These are phyloP conservation scores for Kwoniella shivajii DNA, from an alignment of 1,284 basidiomycete genomes.

Conservation along the genomic window DNA sequence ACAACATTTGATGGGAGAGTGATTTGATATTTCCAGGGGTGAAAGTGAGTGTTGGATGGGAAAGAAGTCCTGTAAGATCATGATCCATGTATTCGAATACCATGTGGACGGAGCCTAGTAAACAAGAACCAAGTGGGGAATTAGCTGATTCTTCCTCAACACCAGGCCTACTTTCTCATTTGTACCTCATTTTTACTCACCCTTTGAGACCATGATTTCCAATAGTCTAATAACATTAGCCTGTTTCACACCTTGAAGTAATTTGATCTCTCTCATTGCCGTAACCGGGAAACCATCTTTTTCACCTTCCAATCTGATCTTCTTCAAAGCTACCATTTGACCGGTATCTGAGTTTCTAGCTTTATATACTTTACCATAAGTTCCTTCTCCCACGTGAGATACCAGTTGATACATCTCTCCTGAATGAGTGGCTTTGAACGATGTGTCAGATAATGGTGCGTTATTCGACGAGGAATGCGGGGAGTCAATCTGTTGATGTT, in stretches of 20 bases:
- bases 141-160: neutral
- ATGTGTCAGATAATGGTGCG: neutral
- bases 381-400: slow-evolving; percentile 95
- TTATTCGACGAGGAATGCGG: neutral
- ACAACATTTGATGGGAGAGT: slow-evolving; percentile 89
- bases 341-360: slow-evolving; percentile 79
- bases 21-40: slow-evolving; percentile 89
- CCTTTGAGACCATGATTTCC: slow-evolving; percentile 98
- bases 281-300: slow-evolving; percentile 98
- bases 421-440: slow-evolving; percentile 6
- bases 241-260: slow-evolving; percentile 87
- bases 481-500: neutral
- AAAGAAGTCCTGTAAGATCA: slow-evolving; percentile 92
- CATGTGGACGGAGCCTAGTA: slow-evolving; percentile 90
- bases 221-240: slow-evolving; percentile 84
- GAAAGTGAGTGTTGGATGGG: slow-evolving; percentile 85
- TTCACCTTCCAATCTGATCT: slow-evolving; percentile 97
- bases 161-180: too few species aligned
- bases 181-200: too few species aligned
- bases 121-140: neutral
- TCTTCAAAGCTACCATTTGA: slow-evolving; percentile 84
- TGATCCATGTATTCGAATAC: slow-evolving; percentile 99
- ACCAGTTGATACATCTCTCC: slow-evolving; percentile 74
- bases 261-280: slow-evolving; percentile 97
- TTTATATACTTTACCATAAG: slow-evolving; percentile 99